Conservation (phyloP, 495 filamentous ascomycete genomes). For the Venustampulla echinocandica region DNA sequence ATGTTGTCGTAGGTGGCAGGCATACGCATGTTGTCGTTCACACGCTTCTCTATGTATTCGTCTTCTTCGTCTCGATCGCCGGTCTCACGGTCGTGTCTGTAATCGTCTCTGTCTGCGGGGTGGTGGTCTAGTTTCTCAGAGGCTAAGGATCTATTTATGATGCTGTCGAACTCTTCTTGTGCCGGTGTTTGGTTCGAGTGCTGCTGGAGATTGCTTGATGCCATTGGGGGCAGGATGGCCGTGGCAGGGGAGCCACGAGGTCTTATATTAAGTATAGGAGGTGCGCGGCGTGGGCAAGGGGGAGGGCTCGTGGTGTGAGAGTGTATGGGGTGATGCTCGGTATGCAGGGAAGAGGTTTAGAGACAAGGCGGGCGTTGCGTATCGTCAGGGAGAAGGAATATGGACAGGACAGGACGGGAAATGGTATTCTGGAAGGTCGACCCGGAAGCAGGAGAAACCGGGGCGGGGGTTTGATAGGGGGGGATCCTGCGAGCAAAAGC, state of each 20-base stretch:
- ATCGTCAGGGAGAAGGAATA: too few species aligned
- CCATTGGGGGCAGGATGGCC: conserved; percentile 25
- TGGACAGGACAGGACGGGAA: not conserved
- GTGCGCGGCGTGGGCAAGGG: not conserved
- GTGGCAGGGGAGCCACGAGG: conserved; percentile 17
- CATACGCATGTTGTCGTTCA: conserved; percentile 50
- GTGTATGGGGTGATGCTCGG: not conserved
- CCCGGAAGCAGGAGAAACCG: not conserved
- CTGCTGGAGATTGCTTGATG: conserved; percentile 3
- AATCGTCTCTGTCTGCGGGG: conserved; percentile 47
- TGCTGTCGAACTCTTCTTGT: conserved; percentile 76
- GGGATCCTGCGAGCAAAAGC: not conserved
- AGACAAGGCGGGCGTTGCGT: not conserved
- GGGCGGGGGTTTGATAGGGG: not conserved
- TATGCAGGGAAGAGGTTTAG: conserved; percentile 1
- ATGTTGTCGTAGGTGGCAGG: conserved; percentile 43
- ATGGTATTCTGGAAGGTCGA: not conserved
- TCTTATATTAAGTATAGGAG: conserved; percentile 4
- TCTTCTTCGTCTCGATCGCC: conserved; percentile 49
- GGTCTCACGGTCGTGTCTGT: conserved; percentile 32
- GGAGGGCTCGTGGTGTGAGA: not conserved
- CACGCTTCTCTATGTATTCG: conserved; percentile 45
- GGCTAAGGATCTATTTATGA: conserved; percentile 47
- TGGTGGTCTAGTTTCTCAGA: conserved; percentile 28
- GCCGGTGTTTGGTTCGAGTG: conserved; percentile 37